Percentiles rank a stretch among this genome's conserved stretches.
Conservation (phyloP, 2,329 filamentous ascomycete species). For the Aspergillus tamarii region DNA sequence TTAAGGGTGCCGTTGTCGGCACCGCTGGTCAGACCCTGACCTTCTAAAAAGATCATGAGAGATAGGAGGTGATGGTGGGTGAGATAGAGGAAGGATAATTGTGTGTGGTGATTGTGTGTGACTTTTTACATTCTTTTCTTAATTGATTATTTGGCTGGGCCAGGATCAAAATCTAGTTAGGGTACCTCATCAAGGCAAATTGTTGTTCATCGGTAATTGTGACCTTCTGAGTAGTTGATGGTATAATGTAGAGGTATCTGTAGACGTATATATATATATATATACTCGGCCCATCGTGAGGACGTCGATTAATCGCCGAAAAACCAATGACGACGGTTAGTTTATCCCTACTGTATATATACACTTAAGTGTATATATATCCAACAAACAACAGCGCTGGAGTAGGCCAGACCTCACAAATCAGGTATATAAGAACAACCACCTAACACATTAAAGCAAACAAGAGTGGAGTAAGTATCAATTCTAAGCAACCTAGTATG, state of each 20-base stretch:
- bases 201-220: not conserved
- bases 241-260: not conserved
- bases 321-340: no score
- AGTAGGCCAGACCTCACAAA: no score
- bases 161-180: not conserved
- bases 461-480: not conserved
- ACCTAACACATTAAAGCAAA: not conserved
- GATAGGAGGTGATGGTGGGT: not conserved
- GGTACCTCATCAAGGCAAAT: constrained; percentile 1
- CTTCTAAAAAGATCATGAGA: constrained; percentile 25
- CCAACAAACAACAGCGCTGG: no score
- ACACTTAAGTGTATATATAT: no score
- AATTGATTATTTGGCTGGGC: not conserved
- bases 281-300: no score
- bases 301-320: no score
- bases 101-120: not conserved
- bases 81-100: not conserved
- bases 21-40: constrained; percentile 39
- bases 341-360: no score
- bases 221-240: not conserved
- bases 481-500: not conserved
- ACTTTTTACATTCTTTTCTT: not conserved
- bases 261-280: not conserved
- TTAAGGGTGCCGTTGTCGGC: constrained; percentile 49
- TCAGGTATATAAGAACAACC: no score